Evolutionary conservation across 2,329 filamentous ascomycete species (phyloP), one percentile per base, ranked within the genome.

Genomic region (Ophiostoma ips): DNA sequence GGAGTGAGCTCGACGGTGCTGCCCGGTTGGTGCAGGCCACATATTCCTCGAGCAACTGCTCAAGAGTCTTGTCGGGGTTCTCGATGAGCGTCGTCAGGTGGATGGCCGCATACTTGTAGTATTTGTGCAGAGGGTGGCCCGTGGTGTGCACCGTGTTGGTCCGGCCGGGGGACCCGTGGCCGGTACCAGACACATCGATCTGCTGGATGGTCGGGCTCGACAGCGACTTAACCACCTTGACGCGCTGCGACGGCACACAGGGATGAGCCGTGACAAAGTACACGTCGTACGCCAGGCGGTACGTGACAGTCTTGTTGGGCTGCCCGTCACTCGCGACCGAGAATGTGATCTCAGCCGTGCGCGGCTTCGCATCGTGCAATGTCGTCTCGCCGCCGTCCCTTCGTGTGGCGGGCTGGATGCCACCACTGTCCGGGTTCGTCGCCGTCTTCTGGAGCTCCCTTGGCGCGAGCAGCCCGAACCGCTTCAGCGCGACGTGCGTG

Each of bases 191-290:
- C 15, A 77, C 65, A 53, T 77, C 73, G 50, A 74, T 71, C 52
- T 77, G 72, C 57, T 73, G 74, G 48, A 78, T 76, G 1, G 73
- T 76, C 18, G 77, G 76, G 58, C 75, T 81, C 1, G 72, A 71
- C 0, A 76, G 73, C 13, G 76, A 77, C 59, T 75, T 77, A 47
- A 81, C 59, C 50, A 81, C 72, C 54, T 71, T 73, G 2, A 78
- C 73, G 50, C 73, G 69, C 47, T 70, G 69, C 1, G 76, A 77
- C 2, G 75, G 72, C 5, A 75, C 71, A 57, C 80, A 84, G 0
- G 80, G 80, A 56, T 82, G 77, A 0, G 78, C 78, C 1, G 80
- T 82, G 16, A 82, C 75, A 59, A 83, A 83, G 56, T 73, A 74
- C 19, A 82, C 70, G 52, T 83, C 79, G 55, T 78, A 74, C 6